Conservation (phyloP, 169 alveolate genomes). For the Plasmodium yoelii region DNA sequence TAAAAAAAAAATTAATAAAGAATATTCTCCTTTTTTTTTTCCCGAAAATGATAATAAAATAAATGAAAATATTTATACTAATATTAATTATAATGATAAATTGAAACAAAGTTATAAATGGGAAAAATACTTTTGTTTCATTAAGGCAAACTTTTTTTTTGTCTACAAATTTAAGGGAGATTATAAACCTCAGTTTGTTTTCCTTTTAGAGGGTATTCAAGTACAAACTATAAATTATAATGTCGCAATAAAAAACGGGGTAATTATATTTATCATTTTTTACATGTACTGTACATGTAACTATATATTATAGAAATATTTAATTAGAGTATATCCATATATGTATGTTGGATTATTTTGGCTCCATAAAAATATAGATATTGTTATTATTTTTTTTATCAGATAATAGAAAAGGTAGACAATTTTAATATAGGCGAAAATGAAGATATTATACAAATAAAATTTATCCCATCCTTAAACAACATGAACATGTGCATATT, state of each 20-base stretch:
- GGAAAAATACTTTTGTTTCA: conserved; percentile 43
- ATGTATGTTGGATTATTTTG: not conserved
- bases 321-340: not conserved
- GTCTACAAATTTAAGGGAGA: conserved; percentile 45
- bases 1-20: conserved; percentile 31
- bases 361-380: too few relatives aligned
- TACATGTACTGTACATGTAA: too few relatives aligned
- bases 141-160: conserved; percentile 59
- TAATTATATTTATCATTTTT: conserved; percentile 3
- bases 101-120: conserved; percentile 14
- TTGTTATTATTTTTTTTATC: not conserved
- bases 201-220: conserved; percentile 43
- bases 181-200: conserved; percentile 26
- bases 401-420: conserved; percentile 31
- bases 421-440: conserved; percentile 20
- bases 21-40: conserved; percentile 10
- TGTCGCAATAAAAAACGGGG: conserved; percentile 50
- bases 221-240: conserved; percentile 39
- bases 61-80: conserved; percentile 5
- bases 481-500: conserved; percentile 17
- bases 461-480: not conserved
- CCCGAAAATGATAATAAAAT: conserved; percentile 4
- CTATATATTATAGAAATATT: too few relatives aligned
- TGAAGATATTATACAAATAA: conserved; percentile 60
- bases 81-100: not conserved